Conservation (phyloP, 2,329 filamentous ascomycete species). For the Apiospora saccharicola region DNA sequence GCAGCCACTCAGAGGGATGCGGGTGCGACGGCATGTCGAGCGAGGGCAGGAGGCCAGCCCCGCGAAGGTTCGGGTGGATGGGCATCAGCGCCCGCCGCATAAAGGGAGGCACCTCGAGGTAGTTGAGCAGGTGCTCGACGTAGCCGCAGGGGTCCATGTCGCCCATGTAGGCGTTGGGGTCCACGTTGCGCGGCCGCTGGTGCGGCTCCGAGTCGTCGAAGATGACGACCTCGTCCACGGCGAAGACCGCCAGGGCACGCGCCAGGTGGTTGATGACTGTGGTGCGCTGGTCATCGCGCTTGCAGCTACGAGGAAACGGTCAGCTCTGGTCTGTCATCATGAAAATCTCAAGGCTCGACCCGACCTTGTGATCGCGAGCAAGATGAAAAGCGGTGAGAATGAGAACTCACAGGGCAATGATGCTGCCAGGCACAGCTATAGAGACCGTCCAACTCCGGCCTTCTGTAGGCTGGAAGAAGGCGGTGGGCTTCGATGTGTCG, state of each 20-base stretch:
- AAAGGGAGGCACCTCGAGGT: slow-evolving; percentile 85
- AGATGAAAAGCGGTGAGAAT: slow-evolving; percentile 1
- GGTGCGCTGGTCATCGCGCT: slow-evolving; percentile 78
- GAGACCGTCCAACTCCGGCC: slow-evolving; percentile 78
- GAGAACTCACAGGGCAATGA: slow-evolving; percentile 71
- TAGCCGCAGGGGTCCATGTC: slow-evolving; percentile 82
- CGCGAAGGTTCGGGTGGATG: slow-evolving; percentile 78
- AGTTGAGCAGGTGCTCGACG: slow-evolving; percentile 78
- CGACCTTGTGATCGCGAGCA: background rate
- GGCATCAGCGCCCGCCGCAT: slow-evolving; percentile 79
- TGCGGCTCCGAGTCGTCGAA: slow-evolving; percentile 73
- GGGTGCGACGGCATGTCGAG: slow-evolving; percentile 89
- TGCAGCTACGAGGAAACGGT: slow-evolving; percentile 58
- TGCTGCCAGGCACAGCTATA: slow-evolving; percentile 79
- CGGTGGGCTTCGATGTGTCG: slow-evolving; percentile 72
- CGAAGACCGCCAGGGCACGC: slow-evolving; percentile 82
- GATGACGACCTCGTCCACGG: slow-evolving; percentile 82
- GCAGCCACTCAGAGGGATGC: slow-evolving; percentile 77
- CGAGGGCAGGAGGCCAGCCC: slow-evolving; percentile 76
- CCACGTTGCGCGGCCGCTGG: slow-evolving; percentile 54
- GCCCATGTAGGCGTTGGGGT: slow-evolving; percentile 67
- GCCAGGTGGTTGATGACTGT: slow-evolving; percentile 77
- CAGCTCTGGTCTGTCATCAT: background rate
- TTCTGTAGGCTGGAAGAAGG: slow-evolving; percentile 69
- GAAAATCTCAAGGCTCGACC: too few species aligned